phyloP scores from a whole-genome alignment of 805 yeast species.

The Wickerhamiella dianesei region DNA sequence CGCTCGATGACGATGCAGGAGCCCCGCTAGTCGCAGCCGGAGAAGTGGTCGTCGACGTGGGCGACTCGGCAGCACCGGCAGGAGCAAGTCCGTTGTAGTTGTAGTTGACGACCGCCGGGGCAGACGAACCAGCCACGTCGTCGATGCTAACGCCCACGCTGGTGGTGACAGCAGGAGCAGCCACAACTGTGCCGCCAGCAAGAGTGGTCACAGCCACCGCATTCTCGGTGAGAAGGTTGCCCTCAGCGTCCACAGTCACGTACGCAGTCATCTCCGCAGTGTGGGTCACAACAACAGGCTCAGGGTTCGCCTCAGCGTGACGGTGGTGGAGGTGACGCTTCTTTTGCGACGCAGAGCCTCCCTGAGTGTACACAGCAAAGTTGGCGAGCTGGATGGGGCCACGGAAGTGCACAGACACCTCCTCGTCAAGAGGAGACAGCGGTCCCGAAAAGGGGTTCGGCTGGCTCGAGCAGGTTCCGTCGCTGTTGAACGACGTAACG shows the following conservation, averaged over 20 bases:
- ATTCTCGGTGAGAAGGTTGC: constrained; percentile 20
- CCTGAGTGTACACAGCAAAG: constrained; percentile 74
- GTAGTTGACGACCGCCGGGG: constrained; percentile 9
- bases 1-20: constrained; percentile 22
- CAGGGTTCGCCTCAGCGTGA: constrained; percentile 36
- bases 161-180: constrained; percentile 13
- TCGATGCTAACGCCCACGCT: constrained; percentile 6
- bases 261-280: constrained; percentile 52
- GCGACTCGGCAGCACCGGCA: constrained; percentile 16
- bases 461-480: constrained; percentile 56
- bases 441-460: constrained; percentile 50
- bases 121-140: constrained; percentile 6
- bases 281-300: constrained; percentile 52
- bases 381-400: constrained; percentile 71
- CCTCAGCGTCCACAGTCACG: constrained; percentile 21
- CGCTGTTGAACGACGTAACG: constrained; percentile 65
- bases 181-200: constrained; percentile 10
- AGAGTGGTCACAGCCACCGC: constrained; percentile 8
- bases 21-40: constrained; percentile 12
- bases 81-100: constrained; percentile 19
- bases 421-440: constrained; percentile 73
- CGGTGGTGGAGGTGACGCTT: constrained; percentile 32
- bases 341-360: constrained; percentile 42
- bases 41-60: constrained; percentile 24
- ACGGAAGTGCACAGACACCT: constrained; percentile 77